These are phyloP conservation scores for Viola pubescens DNA, from an alignment of 441 rosid genomes.

Conservation along the genomic window DNA sequence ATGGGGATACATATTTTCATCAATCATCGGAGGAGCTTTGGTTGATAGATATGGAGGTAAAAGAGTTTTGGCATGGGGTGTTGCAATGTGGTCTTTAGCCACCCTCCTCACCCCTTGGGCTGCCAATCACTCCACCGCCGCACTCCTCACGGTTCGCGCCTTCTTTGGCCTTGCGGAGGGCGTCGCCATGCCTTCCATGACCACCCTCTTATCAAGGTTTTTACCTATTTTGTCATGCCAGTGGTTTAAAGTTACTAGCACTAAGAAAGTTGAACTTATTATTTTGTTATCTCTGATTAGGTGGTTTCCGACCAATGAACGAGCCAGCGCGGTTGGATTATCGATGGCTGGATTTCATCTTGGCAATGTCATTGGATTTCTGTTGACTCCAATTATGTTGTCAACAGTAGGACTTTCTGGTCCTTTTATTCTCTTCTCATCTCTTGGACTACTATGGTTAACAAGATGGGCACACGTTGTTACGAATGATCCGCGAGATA, in stretches of 20 bases:
- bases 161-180: conserved; percentile 88
- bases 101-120: conserved; percentile 94
- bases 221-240: neutral
- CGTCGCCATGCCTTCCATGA: conserved; percentile 88
- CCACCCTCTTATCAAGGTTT: conserved; percentile 69
- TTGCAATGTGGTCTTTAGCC: conserved; percentile 85
- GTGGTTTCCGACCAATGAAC: conserved; percentile 77
- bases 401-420: conserved; percentile 62
- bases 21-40: conserved; percentile 73
- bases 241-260: too few relatives aligned
- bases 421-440: conserved; percentile 70
- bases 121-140: conserved; percentile 64
- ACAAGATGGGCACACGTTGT: conserved; percentile 49
- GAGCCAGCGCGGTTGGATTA: conserved; percentile 89
- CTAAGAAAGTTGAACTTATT: too few relatives aligned
- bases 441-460: conserved; percentile 67
- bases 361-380: conserved; percentile 71
- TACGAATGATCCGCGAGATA: conserved; percentile 57
- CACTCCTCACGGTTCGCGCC: conserved; percentile 55
- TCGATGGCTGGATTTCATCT: conserved; percentile 98
- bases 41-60: conserved; percentile 92
- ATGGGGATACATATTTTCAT: conserved; percentile 95
- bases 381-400: conserved; percentile 72
- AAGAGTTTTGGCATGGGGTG: conserved; percentile 79
- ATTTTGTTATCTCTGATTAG: conserved; percentile 20